A percentile compares a stretch with the other conserved stretches of the same genome.
phyloP scores from a whole-genome alignment of 768 basidiomycete genomes.

The Suillus decipiens region DNA sequence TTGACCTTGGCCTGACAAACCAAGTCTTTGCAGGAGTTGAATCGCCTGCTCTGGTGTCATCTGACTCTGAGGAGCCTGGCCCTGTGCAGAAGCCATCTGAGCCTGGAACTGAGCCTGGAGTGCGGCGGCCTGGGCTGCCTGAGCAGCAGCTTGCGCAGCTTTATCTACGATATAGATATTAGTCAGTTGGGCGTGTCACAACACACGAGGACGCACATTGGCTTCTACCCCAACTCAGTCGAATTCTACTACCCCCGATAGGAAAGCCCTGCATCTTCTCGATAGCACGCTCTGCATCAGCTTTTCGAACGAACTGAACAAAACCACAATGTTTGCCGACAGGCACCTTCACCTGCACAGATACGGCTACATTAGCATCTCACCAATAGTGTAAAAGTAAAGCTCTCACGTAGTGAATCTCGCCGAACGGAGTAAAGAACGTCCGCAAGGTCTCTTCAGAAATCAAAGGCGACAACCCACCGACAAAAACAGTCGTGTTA shows the following conservation, averaged over 20 bases:
- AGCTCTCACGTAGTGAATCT: conserved; percentile 81
- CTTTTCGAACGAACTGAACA: conserved; percentile 91
- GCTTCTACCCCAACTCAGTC: conserved; percentile 91
- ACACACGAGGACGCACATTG: conserved; percentile 57
- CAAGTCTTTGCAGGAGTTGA: conserved; percentile 59
- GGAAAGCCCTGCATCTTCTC: conserved; percentile 98
- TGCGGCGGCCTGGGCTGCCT: conserved; percentile 76
- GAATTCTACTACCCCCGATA: conserved; percentile 87
- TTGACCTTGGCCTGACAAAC: conserved; percentile 38
- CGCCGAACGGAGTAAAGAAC: conserved; percentile 91
- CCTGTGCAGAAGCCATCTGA: conserved; percentile 24
- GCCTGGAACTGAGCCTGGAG: conserved; percentile 49
- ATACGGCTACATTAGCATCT: conserved; percentile 12
- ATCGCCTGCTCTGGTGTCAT: conserved; percentile 66
- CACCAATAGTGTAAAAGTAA: conserved; percentile 10
- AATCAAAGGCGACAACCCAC: conserved; percentile 84
- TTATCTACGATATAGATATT: conserved; percentile 55
- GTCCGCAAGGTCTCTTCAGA: conserved; percentile 90
- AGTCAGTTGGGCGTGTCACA: conserved; percentile 9
- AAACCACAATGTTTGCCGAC: conserved; percentile 95
- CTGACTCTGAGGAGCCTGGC: conserved; percentile 22
- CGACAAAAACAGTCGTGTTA: conserved; percentile 95
- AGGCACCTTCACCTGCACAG: conserved; percentile 85
- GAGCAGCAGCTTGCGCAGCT: conserved; percentile 88
- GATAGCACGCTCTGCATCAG: conserved; percentile 89